Percentiles rank a stretch among this genome's conserved stretches.
Conservation (phyloP, 2,329 filamentous ascomycete species). For the Clarireedia hainanense region DNA sequence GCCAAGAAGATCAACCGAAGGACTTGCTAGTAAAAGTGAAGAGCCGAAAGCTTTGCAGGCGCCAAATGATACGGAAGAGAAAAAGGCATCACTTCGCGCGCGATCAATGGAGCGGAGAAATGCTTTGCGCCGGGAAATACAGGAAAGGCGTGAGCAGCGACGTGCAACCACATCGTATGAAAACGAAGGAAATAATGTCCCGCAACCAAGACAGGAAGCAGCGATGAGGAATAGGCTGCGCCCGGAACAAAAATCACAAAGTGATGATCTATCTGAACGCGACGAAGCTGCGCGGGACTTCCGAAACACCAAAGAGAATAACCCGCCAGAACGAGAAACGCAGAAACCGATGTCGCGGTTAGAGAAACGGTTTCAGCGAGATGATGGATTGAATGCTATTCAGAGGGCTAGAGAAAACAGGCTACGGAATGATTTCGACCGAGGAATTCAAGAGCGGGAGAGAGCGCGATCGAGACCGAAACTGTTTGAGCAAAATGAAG, state of each 20-base stretch:
- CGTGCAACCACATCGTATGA: slow-evolving; percentile 2
- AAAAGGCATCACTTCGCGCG: neutral
- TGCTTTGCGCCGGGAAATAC: slow-evolving; percentile 3
- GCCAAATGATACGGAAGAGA: neutral
- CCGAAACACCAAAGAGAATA: slow-evolving; percentile 2
- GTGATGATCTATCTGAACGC: neutral
- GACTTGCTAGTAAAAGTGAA: neutral
- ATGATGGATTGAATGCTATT: slow-evolving; percentile 1
- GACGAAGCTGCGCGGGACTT: neutral
- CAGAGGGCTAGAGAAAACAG: slow-evolving; percentile 5
- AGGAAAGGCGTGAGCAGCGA: slow-evolving; percentile 1
- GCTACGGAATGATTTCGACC: slow-evolving; percentile 2
- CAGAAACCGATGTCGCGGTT: slow-evolving; percentile 1
- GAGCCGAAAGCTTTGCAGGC: neutral
- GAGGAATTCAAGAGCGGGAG: neutral
- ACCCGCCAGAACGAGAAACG: neutral
- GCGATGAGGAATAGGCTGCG: neutral
- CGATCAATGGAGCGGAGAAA: slow-evolving; percentile 2
- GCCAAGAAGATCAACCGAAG: neutral
- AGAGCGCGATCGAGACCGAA: neutral
- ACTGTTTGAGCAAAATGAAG: slow-evolving; percentile 1
- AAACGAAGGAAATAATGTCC: neutral
- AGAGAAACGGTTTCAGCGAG: slow-evolving; percentile 11
- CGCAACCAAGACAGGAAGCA: slow-evolving; percentile 1
- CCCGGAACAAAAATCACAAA: slow-evolving; percentile 4